Evolutionary conservation across 768 basidiomycete species (phyloP).

Genomic region (Boletus rex-veris): DNA sequence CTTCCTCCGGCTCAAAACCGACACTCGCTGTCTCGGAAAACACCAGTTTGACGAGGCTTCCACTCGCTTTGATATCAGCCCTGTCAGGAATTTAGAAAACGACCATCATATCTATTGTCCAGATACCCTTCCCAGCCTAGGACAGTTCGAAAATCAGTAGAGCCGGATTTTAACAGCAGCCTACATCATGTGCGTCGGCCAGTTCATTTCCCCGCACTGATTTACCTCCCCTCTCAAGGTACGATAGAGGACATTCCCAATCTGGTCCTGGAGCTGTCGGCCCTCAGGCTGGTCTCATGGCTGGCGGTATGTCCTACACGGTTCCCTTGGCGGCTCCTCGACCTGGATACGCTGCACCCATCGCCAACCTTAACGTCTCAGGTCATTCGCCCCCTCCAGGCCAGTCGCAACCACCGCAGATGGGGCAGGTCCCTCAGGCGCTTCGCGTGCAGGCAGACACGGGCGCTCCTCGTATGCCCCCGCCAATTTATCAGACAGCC

Average conservation of each 20-base stretch:
- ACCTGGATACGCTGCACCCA: constrained; percentile 71
- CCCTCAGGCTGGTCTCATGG: constrained; percentile 45
- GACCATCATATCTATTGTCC: not conserved
- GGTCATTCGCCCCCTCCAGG: constrained; percentile 40
- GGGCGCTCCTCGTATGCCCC: constrained; percentile 26
- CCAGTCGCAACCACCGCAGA: constrained; percentile 24
- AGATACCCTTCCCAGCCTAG: constrained; percentile 33
- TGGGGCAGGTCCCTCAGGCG: constrained; percentile 30
- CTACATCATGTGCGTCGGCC: constrained; percentile 60
- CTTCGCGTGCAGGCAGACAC: constrained; percentile 18
- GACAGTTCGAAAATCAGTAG: constrained; percentile 40
- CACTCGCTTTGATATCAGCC: constrained; percentile 26
- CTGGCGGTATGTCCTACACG: constrained; percentile 31
- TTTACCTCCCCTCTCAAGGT: constrained; percentile 38
- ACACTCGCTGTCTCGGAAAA: constrained; percentile 22
- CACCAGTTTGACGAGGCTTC: constrained; percentile 24
- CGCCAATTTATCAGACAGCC: constrained; percentile 32
- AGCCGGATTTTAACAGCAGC: constrained; percentile 53
- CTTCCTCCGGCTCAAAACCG: constrained; percentile 8
- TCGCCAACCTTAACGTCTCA: constrained; percentile 59
- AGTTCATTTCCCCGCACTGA: constrained; percentile 7
- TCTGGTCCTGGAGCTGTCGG: constrained; percentile 55
- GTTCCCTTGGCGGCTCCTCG: constrained; percentile 62
- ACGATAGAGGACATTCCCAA: constrained; percentile 53
- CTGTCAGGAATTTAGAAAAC: not conserved